Evolutionary conservation across 441 rosid species (phyloP).

Genomic region (Biscutella laevigata): DNA sequence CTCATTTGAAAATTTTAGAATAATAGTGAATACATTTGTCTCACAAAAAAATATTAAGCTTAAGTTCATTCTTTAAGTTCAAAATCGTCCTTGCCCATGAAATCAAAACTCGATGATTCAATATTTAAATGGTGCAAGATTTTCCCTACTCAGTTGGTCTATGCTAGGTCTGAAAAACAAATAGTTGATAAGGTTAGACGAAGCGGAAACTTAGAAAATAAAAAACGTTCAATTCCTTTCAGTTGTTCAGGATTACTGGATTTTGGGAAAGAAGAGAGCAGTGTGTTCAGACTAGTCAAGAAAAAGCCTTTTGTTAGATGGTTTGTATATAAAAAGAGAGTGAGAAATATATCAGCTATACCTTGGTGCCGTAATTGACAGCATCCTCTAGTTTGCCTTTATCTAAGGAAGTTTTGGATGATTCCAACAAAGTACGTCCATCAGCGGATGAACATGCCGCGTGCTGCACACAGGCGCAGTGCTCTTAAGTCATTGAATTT

Average conservation of each 20-base stretch:
- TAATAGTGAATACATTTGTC: not conserved
- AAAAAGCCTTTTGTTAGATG: not conserved
- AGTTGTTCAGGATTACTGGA: not conserved
- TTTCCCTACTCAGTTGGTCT: not conserved
- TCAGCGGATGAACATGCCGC: conserved; percentile 80
- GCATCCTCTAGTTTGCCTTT: conserved; percentile 87
- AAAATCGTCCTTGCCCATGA: not conserved
- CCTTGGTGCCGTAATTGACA: conserved; percentile 73
- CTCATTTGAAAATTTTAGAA: conserved; percentile 10
- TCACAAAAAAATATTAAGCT: conserved; percentile 3
- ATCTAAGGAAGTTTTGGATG: conserved; percentile 76
- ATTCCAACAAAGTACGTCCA: conserved; percentile 71
- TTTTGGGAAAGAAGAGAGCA: conserved; percentile 1
- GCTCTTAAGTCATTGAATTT: conserved; percentile 18
- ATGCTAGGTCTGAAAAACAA: not conserved
- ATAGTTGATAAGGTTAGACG: not conserved
- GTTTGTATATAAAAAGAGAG: conserved; percentile 1
- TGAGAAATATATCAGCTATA: conserved; percentile 14
- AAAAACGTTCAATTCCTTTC: not conserved
- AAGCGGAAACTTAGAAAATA: not conserved
- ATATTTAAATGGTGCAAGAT: conserved; percentile 2
- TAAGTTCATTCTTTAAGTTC: not conserved
- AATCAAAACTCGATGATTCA: not conserved
- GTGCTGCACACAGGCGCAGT: conserved; percentile 40
- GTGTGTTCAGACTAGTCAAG: not conserved